Evolutionary conservation across 2,329 filamentous ascomycete species (phyloP).

Genomic region (Neoarthrinium moseri): DNA sequence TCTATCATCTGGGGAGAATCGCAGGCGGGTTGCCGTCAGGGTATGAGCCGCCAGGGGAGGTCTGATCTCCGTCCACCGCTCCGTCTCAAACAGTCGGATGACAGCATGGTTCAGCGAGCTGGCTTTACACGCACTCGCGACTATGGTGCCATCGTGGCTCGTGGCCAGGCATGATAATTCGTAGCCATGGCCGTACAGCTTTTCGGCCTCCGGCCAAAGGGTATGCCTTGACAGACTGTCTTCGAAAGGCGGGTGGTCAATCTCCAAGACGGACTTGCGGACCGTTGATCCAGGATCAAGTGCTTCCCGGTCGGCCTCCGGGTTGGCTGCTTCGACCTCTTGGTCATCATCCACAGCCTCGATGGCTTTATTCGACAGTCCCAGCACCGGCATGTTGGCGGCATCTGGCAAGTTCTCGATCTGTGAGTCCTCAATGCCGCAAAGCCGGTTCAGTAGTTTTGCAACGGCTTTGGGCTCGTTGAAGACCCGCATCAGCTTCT

Average conservation of each 20-base stretch:
- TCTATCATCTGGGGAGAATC: constrained; percentile 73
- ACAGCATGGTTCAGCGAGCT: constrained; percentile 93
- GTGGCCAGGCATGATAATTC: constrained; percentile 88
- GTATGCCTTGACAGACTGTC: constrained; percentile 87
- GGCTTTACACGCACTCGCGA: constrained; percentile 91
- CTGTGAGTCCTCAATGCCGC: constrained; percentile 52
- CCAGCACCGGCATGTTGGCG: constrained; percentile 91
- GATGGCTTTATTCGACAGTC: constrained; percentile 93
- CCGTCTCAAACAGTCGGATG: constrained; percentile 85
- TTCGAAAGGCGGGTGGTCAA: constrained; percentile 78
- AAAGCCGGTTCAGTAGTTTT: constrained; percentile 66
- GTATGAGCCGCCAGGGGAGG: constrained; percentile 83
- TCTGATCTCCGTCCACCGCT: constrained; percentile 81
- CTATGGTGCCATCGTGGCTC: constrained; percentile 69
- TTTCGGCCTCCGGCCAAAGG: constrained; percentile 93
- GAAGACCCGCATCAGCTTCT: constrained; percentile 97
- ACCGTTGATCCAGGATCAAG: constrained; percentile 55
- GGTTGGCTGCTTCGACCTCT: constrained; percentile 29
- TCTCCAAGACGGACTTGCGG: constrained; percentile 61
- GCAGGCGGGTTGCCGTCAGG: constrained; percentile 78
- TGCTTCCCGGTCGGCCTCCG: constrained; percentile 51
- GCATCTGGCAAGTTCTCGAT: constrained; percentile 68
- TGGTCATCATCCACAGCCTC: constrained; percentile 49
- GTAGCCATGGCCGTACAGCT: constrained; percentile 96
- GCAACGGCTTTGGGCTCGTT: constrained; percentile 84